These are phyloP conservation scores for Ramaria sp. DNA, from an alignment of 768 basidiomycete species.

Conservation along the genomic window DNA sequence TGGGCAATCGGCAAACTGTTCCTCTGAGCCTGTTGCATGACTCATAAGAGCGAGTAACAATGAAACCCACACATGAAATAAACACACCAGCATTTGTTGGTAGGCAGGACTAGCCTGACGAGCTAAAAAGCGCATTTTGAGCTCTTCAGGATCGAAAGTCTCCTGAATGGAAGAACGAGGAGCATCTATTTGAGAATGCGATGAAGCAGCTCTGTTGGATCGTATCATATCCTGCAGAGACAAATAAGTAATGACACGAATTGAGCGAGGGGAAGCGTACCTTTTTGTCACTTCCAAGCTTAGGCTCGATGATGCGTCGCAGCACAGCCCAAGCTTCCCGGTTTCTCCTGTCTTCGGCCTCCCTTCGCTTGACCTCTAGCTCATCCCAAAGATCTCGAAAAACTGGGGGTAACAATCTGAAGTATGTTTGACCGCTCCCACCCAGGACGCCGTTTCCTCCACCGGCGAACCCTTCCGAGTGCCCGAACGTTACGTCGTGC, in stretches of 20 bases:
- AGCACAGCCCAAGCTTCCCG: conserved; percentile 62
- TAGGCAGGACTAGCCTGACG: conserved; percentile 57
- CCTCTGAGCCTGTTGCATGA: conserved; percentile 47
- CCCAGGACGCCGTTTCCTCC: conserved; percentile 34
- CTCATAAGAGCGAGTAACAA: neutral
- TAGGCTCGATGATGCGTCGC: conserved; percentile 51
- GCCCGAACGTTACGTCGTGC: conserved; percentile 62
- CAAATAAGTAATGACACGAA: neutral
- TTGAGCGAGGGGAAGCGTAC: conserved; percentile 20
- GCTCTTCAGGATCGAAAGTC: conserved; percentile 15
- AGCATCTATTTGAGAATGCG: neutral
- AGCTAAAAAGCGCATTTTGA: conserved; percentile 48
- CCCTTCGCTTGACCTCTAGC: conserved; percentile 55
- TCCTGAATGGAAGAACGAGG: neutral
- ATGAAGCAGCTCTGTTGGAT: neutral
- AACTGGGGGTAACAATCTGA: conserved; percentile 66
- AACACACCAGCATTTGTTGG: conserved; percentile 79
- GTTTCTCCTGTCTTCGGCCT: conserved; percentile 52
- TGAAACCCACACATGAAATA: neutral
- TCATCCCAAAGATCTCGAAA: conserved; percentile 93
- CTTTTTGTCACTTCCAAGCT: conserved; percentile 34
- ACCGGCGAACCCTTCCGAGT: conserved; percentile 49
- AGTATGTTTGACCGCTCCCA: conserved; percentile 46
- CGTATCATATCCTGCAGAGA: neutral
- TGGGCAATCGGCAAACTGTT: conserved; percentile 76